These are phyloP conservation scores for Thielaviopsis ethacetica DNA, from an alignment of 2,329 filamentous ascomycete genomes.

Conservation along the genomic window DNA sequence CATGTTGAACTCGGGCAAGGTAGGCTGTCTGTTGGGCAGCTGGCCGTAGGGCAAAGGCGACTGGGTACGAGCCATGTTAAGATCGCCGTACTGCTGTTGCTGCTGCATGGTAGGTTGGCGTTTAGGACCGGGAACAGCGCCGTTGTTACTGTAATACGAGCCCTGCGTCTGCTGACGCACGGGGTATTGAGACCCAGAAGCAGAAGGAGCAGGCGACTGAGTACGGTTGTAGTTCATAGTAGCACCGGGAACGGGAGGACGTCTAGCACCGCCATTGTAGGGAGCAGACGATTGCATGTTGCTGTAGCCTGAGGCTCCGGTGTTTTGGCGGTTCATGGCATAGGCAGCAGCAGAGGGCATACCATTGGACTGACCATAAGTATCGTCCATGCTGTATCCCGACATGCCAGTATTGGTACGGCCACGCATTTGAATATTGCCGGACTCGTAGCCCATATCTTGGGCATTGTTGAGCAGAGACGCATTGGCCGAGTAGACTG, in stretches of 20 bases:
- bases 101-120: constrained; percentile 2
- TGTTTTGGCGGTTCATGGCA: constrained; percentile 2
- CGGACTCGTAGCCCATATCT: constrained; percentile 17
- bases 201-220: constrained; percentile 22
- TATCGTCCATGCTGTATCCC: neutral
- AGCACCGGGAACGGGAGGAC: neutral
- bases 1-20: neutral
- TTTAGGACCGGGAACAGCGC: neutral
- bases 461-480: constrained; percentile 44
- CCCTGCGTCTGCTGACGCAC: constrained; percentile 9
- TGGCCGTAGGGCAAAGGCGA: constrained; percentile 8
- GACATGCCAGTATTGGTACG: constrained; percentile 1
- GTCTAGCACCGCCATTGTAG: constrained; percentile 4
- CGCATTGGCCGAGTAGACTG: constrained; percentile 44
- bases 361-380: neutral
- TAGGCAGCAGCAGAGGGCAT: constrained; percentile 1
- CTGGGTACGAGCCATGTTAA: constrained; percentile 9
- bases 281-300: constrained; percentile 6
- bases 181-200: constrained; percentile 16
- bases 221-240: constrained; percentile 36
- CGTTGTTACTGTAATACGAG: neutral
- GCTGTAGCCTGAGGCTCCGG: neutral
- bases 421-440: neutral
- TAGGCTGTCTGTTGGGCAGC: neutral
- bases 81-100: constrained; percentile 2